Conservation (phyloP, 345 rosid genomes). For the Anastatica hierochuntica region DNA sequence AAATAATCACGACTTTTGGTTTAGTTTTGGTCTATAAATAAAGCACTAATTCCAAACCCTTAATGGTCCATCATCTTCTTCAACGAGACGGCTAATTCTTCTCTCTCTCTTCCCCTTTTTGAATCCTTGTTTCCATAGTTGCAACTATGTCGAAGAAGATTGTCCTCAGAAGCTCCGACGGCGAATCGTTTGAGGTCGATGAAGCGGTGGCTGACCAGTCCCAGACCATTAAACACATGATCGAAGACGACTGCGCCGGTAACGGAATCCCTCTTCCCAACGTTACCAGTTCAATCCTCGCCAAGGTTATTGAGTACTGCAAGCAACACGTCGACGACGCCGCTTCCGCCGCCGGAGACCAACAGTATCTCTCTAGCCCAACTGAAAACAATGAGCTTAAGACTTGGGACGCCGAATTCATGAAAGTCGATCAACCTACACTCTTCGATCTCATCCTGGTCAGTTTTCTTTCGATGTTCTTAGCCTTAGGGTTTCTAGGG, state of each 20-base stretch:
- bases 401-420: slow-evolving; percentile 49
- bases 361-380: not conserved
- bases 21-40: too few species aligned
- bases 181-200: slow-evolving; percentile 54
- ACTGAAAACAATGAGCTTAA: slow-evolving; percentile 33
- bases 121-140: too few species aligned
- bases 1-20: too few species aligned
- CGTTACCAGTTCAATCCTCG: slow-evolving; percentile 52
- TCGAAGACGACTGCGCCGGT: slow-evolving; percentile 50
- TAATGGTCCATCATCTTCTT: too few species aligned
- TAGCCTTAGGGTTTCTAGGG: slow-evolving; percentile 6
- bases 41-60: too few species aligned
- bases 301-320: slow-evolving; percentile 72
- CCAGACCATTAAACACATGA: slow-evolving; percentile 61
- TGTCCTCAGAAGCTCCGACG: slow-evolving; percentile 45
- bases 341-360: slow-evolving; percentile 19
- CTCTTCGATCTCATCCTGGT: slow-evolving; percentile 68
- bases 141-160: slow-evolving; percentile 31
- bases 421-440: slow-evolving; percentile 46
- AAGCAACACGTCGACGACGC: slow-evolving; percentile 51
- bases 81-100: too few species aligned
- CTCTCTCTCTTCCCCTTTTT: too few species aligned
- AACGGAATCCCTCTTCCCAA: slow-evolving; percentile 58
- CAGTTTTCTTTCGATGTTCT: not conserved
- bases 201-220: slow-evolving; percentile 50